Evolutionary conservation across 352 stramenopile genomes (phyloP).

Genomic region (Elongisporangium anandrum): DNA sequence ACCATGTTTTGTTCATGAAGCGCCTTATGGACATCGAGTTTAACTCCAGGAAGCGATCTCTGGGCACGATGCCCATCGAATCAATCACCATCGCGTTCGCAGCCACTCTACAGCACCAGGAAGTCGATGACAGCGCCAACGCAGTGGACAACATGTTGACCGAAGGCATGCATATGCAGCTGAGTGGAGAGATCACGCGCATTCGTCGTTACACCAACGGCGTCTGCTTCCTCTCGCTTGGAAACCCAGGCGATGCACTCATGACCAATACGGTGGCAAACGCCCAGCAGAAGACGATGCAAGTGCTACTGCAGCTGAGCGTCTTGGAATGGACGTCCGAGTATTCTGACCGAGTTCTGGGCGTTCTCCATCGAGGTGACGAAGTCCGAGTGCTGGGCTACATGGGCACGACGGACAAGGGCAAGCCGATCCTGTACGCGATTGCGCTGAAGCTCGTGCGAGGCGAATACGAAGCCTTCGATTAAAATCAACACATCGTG

Average conservation of each 20-base stretch:
- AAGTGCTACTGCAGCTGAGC: conserved; percentile 36
- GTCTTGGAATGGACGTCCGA: conserved; percentile 20
- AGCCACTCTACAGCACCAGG: conserved; percentile 9
- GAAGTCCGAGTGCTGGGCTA: conserved; percentile 31
- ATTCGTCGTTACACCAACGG: conserved; percentile 42
- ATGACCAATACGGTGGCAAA: neutral
- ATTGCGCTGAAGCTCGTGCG: conserved; percentile 27
- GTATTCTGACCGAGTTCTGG: conserved; percentile 21
- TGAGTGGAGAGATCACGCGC: conserved; percentile 27
- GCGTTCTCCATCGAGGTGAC: conserved; percentile 33
- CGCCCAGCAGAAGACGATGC: conserved; percentile 12
- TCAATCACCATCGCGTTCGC: conserved; percentile 10
- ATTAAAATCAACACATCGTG: conserved; percentile 9
- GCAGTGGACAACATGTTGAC: neutral
- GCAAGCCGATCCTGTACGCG: conserved; percentile 36
- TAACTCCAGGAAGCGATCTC: neutral
- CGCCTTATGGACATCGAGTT: conserved; percentile 4
- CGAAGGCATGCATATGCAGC: conserved; percentile 22
- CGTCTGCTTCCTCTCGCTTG: conserved; percentile 42
- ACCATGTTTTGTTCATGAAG: conserved; percentile 12
- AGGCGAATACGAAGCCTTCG: conserved; percentile 34
- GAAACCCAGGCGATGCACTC: neutral
- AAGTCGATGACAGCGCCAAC: conserved; percentile 12
- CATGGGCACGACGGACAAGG: conserved; percentile 27
- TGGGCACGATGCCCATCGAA: neutral